A percentile compares a stretch with the other conserved stretches of the same genome.
Evolutionary conservation across 169 alveolate genomes (phyloP).

Genomic region (Cryptosporidium sp.): DNA sequence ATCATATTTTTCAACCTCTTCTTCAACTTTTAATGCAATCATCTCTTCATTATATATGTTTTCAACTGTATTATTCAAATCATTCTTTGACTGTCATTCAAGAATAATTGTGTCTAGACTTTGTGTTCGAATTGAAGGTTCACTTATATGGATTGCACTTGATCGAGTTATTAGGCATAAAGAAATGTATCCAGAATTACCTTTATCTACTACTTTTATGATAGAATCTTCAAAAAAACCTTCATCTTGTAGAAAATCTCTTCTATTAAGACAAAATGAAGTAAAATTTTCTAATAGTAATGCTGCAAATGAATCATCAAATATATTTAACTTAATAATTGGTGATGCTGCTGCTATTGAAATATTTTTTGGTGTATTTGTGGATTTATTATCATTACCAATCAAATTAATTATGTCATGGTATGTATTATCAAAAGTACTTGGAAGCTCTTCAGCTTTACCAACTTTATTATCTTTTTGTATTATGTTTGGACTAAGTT

Average conservation of each 20-base stretch:
- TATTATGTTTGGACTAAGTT: constrained; percentile 25
- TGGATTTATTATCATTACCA: constrained; percentile 51
- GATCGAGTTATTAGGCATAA: constrained; percentile 70
- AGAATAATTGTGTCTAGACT: constrained; percentile 43
- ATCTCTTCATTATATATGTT: constrained; percentile 43
- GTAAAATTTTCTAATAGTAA: constrained; percentile 53
- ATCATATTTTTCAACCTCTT: constrained; percentile 48
- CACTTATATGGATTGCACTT: constrained; percentile 54
- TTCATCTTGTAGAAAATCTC: constrained; percentile 69
- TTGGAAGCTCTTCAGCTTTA: constrained; percentile 55
- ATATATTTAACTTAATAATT: constrained; percentile 54
- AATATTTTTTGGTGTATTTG: constrained; percentile 39
- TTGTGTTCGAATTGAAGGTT: constrained; percentile 59
- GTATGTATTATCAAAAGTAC: constrained; percentile 42
- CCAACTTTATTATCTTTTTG: constrained; percentile 55
- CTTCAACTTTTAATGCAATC: constrained; percentile 8
- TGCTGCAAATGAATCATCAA: constrained; percentile 71
- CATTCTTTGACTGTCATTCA: constrained; percentile 57
- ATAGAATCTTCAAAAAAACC: constrained; percentile 25
- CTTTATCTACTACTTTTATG: constrained; percentile 30
- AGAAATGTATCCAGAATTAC: constrained; percentile 50
- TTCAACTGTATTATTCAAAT: constrained; percentile 16
- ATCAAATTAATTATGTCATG: constrained; percentile 41
- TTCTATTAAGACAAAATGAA: constrained; percentile 61
- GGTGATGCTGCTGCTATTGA: constrained; percentile 73